Conservation (phyloP, 768 basidiomycete species). For the Kwoniella dejecticola region DNA sequence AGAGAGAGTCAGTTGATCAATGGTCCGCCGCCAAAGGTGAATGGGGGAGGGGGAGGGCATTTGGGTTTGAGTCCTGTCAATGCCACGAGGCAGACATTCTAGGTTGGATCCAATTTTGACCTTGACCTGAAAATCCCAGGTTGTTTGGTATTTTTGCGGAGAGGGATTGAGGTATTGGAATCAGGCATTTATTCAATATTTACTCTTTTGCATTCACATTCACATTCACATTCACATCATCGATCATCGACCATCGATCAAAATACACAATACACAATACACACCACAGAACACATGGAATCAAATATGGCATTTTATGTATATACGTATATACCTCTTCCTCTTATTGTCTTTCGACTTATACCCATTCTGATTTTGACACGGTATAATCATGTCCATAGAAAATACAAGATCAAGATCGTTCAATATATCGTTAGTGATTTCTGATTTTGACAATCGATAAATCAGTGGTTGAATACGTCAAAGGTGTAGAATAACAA, state of each 20-base stretch:
- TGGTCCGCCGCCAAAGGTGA: conserved; percentile 6
- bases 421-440: no score
- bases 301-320: conserved; percentile 5
- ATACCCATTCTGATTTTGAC: no score
- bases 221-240: neutral
- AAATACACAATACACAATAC: conserved; percentile 2
- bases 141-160: neutral
- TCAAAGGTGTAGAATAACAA: no score
- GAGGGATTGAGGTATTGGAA: neutral
- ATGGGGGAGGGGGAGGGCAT: no score
- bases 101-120: conserved; percentile 63
- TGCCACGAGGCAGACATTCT: conserved; percentile 65
- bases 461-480: no score
- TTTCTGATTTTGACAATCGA: no score
- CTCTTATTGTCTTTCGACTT: no score
- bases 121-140: neutral
- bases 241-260: no score
- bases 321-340: conserved; percentile 4
- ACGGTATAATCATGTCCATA: no score
- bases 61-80: conserved; percentile 2
- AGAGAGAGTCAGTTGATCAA: conserved; percentile 22
- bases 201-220: conserved; percentile 5
- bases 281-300: neutral
- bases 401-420: no score
- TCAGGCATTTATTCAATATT: neutral